These are phyloP conservation scores for Coccomyxa sp. DNA, from an alignment of 139 green algal genomes.

Conservation along the genomic window DNA sequence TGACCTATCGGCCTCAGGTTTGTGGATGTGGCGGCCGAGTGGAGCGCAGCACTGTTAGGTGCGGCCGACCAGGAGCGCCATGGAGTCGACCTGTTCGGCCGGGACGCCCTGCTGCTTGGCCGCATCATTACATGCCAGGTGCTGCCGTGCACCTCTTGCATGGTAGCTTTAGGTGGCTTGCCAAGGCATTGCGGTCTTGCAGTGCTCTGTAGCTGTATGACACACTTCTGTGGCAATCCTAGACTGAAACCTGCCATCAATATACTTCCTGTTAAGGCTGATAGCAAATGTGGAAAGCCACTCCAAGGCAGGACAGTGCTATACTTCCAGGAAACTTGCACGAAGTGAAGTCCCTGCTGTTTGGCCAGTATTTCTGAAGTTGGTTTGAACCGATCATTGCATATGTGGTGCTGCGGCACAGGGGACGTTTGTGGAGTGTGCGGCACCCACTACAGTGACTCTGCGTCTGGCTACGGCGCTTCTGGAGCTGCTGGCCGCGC, in stretches of 20 bases:
- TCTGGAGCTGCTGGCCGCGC: slow-evolving; percentile 61
- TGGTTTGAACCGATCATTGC: too few relatives aligned
- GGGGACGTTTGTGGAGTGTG: slow-evolving; percentile 44
- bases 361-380: too few relatives aligned
- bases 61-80: slow-evolving; percentile 41
- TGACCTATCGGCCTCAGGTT: slow-evolving; percentile 24
- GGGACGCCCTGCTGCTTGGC: slow-evolving; percentile 68
- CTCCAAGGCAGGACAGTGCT: too few relatives aligned
- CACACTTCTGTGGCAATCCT: too few relatives aligned
- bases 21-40: slow-evolving; percentile 51
- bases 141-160: background rate
- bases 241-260: too few relatives aligned
- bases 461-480: slow-evolving; percentile 45
- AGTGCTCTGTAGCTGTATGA: too few relatives aligned
- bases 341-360: too few relatives aligned
- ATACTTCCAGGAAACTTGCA: too few relatives aligned
- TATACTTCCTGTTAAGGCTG: too few relatives aligned
- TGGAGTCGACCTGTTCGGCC: slow-evolving; percentile 76
- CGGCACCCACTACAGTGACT: slow-evolving; percentile 20
- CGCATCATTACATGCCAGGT: slow-evolving; percentile 60
- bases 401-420: background rate
- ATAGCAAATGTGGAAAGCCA: too few relatives aligned
- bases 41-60: slow-evolving; percentile 54
- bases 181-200: too few relatives aligned
- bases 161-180: too few relatives aligned